These are phyloP conservation scores for Xylaria sp. DNA, from an alignment of 2,329 filamentous ascomycete genomes.

Conservation along the genomic window DNA sequence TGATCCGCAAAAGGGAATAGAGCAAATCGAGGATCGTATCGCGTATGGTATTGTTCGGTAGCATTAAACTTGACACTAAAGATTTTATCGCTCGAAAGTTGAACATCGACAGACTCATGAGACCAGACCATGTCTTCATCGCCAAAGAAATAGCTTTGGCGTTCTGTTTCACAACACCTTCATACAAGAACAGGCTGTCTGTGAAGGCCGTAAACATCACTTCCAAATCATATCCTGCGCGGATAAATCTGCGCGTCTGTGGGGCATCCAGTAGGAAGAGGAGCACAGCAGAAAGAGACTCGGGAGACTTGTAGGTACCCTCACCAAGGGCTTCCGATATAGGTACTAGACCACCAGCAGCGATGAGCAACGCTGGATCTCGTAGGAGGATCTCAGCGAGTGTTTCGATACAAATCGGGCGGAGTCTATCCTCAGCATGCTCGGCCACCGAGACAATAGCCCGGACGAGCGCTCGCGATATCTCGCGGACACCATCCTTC, in stretches of 20 bases:
- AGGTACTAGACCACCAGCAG: conserved; percentile 84
- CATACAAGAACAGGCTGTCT: conserved; percentile 74
- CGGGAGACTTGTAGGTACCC: conserved; percentile 90
- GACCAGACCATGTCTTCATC: conserved; percentile 91
- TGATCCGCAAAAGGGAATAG: conserved; percentile 84
- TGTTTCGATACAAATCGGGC: conserved; percentile 92
- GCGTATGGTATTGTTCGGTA: conserved; percentile 66
- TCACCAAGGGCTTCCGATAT: conserved; percentile 93
- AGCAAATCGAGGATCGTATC: conserved; percentile 90
- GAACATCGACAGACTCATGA: conserved; percentile 89
- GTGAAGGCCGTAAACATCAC: conserved; percentile 93
- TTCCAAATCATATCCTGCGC: conserved; percentile 89
- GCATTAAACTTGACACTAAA: conserved; percentile 72
- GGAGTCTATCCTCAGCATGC: conserved; percentile 83
- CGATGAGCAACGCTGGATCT: conserved; percentile 82
- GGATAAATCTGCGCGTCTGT: conserved; percentile 81
- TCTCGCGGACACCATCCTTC: conserved; percentile 88
- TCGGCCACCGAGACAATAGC: conserved; percentile 93
- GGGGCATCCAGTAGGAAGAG: conserved; percentile 90
- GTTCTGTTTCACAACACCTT: conserved; percentile 79
- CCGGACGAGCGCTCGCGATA: conserved; percentile 86
- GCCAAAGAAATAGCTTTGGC: conserved; percentile 92
- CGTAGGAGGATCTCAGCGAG: conserved; percentile 90
- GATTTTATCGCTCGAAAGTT: conserved; percentile 87
- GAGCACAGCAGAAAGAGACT: conserved; percentile 88